phyloP scores from a whole-genome alignment of 176 grass and related monocot genomes.

The Aegilops umbellulata region DNA sequence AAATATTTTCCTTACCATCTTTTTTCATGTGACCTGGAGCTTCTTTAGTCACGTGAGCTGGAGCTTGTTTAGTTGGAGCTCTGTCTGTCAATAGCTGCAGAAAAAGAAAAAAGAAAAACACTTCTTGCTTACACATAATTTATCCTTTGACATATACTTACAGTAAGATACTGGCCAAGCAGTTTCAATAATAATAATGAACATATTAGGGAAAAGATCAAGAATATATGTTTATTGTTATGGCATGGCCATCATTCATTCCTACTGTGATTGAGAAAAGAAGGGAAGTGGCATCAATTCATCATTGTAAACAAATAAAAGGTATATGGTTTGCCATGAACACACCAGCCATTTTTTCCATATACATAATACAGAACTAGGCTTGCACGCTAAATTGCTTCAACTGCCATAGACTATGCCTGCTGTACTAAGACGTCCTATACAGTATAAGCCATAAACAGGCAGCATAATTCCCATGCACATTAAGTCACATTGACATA shows the following conservation, averaged over 20 bases:
- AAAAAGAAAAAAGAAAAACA: neutral
- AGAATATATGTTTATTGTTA: neutral
- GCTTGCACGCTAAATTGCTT: neutral
- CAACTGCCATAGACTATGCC: neutral
- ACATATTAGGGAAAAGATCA: neutral
- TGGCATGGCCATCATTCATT: neutral
- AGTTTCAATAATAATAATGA: conserved; percentile 6
- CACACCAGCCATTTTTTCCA: neutral
- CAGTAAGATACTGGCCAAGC: neutral
- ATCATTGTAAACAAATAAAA: neutral
- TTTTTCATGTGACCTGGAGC: conserved; percentile 39
- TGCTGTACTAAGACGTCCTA: neutral
- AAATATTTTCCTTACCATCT: conserved; percentile 50
- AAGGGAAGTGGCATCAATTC: neutral
- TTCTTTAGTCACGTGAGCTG: neutral
- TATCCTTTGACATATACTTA: conserved; percentile 4
- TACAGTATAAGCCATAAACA: conserved; percentile 9
- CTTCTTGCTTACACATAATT: conserved; percentile 6
- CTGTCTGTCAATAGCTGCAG: conserved; percentile 78
- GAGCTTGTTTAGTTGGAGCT: conserved; percentile 34
- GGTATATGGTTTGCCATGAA: conserved; percentile 1
- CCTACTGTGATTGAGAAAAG: conserved; percentile 3
- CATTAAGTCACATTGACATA: conserved; percentile 12
- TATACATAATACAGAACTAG: conserved; percentile 1
- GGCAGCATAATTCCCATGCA: neutral